Conservation (phyloP, 805 yeast genomes). For the Wickerhamiella galacta region DNA sequence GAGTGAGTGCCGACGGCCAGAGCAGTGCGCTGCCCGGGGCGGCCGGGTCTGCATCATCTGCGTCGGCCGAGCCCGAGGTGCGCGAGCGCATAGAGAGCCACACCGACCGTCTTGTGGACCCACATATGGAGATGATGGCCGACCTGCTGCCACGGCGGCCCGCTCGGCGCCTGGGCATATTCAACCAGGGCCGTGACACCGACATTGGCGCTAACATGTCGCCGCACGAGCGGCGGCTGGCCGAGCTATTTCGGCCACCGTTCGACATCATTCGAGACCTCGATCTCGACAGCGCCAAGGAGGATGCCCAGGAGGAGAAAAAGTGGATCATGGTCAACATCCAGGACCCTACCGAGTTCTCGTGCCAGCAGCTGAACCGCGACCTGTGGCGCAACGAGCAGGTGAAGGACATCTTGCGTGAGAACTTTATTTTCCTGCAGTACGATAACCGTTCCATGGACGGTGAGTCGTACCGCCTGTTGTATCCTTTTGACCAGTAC, state of each 20-base stretch:
- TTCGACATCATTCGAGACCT: constrained; percentile 65
- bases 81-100: constrained; percentile 66
- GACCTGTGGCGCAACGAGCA: constrained; percentile 73
- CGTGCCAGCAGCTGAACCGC: constrained; percentile 78
- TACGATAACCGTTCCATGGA: constrained; percentile 62
- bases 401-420: constrained; percentile 46
- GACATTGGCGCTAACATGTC: constrained; percentile 8
- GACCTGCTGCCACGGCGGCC: constrained; percentile 12
- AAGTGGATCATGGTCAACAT: constrained; percentile 82
- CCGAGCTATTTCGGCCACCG: constrained; percentile 80
- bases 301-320: constrained; percentile 39
- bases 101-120: constrained; percentile 61
- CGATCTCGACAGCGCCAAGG: constrained; percentile 58
- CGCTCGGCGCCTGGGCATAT: constrained; percentile 21
- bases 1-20: constrained; percentile 19
- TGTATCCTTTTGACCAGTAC: constrained; percentile 47
- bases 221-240: constrained; percentile 40
- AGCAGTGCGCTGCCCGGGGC: constrained; percentile 6
- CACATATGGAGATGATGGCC: constrained; percentile 16
- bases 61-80: constrained; percentile 30
- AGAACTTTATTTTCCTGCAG: constrained; percentile 69
- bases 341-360: constrained; percentile 72
- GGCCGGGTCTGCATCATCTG: constrained; percentile 1
- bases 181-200: constrained; percentile 31
- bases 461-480: constrained; percentile 54